Base-by-base conservation (phyloP, 2,329 filamentous ascomycete genomes). In the Venturia nashicola region DNA sequence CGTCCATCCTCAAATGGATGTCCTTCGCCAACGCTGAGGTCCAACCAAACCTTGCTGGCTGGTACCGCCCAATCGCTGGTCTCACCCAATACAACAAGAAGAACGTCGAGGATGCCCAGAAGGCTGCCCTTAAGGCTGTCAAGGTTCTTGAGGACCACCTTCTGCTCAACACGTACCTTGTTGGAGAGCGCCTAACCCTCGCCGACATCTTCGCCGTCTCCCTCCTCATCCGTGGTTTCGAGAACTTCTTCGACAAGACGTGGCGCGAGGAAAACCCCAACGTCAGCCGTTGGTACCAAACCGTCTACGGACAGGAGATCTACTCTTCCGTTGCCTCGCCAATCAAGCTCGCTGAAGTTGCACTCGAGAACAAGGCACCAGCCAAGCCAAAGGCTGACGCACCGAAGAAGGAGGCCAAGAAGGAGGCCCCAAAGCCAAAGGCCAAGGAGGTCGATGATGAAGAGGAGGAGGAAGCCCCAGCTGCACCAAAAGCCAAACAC, bases 1-100 rank as follows among this genome's bases (percentile, higher is more conserved):
- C 94, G 72, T 92, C 92, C 71, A 99, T 99, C 79, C 84, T 99
- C 76, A 90, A 89, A 80, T 99, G 94, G 94, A 87, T 97, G 88
- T 97, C 93, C 69, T 97, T 87, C 81, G 89, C 88, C 85, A 99
- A 97, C 86, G 77, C 80, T 66, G 93, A 99, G 83, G 76, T 97
- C 73, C 83, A 96, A 70, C 77, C 84, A 68, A 76, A 79, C 69
- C 79, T 97, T 70, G 87, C 82, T 79, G 82, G 77, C 76, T 97
- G 91, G 90, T 94, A 89, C 86, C 84, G 84, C 70, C 94, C 94
- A 70, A 86, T 97, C 70, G 76, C 91, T 71, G 94, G 94, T 75
- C 80, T 82, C 72, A 84, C 85, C 72, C 81, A 86, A 70, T 99
- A 97, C 86, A 97, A 97, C 88, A 99, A 97, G 90, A 97, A 96